Conservation (phyloP, 1,284 basidiomycete genomes). For the Heliocybe sulcata region DNA sequence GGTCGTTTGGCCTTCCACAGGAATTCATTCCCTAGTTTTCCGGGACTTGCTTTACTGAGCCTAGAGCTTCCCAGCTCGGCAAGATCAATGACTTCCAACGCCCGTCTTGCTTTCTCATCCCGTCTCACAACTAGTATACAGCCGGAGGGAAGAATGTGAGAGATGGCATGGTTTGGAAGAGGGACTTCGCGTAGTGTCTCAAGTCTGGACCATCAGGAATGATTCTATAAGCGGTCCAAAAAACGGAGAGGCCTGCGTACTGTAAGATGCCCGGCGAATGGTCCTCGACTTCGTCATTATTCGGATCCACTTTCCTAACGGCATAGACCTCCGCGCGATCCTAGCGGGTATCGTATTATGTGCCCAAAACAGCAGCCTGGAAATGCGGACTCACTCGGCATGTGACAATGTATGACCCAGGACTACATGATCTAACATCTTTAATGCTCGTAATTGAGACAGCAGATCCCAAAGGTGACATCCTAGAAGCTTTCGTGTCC, state of each 20-base stretch:
- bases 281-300: slow-evolving; percentile 23
- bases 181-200: background rate
- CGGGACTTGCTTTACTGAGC: background rate
- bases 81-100: background rate
- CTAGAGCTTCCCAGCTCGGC: background rate
- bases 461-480: slow-evolving; percentile 18
- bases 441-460: slow-evolving; percentile 23
- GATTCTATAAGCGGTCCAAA: background rate
- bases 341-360: slow-evolving; percentile 19
- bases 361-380: background rate
- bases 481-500: slow-evolving; percentile 29
- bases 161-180: background rate
- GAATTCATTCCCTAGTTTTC: background rate
- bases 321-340: slow-evolving; percentile 34
- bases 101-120: background rate
- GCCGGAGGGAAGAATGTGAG: background rate
- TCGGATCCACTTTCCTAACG: slow-evolving; percentile 28
- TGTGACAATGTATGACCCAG: slow-evolving; percentile 29
- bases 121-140: background rate
- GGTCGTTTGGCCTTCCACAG: slow-evolving; percentile 20
- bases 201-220: background rate
- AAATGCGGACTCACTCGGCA: slow-evolving; percentile 26
- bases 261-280: slow-evolving; percentile 7
- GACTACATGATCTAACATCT: slow-evolving; percentile 30
- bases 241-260: slow-evolving; percentile 5